These are phyloP conservation scores for Catunica adiposa DNA, from an alignment of 2,329 filamentous ascomycete genomes.

Conservation along the genomic window DNA sequence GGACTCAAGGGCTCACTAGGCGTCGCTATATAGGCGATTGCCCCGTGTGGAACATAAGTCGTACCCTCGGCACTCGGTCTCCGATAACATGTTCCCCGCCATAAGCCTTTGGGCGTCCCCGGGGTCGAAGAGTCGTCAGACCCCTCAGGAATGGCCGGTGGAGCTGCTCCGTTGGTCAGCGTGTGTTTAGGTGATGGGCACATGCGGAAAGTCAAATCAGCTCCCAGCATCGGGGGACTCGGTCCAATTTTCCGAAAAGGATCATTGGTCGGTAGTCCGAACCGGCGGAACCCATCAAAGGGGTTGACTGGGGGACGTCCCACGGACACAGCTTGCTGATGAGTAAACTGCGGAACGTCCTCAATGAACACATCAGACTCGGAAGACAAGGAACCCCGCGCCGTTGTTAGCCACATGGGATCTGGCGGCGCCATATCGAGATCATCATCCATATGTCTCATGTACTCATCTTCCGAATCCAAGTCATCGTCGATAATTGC, in stretches of 20 bases:
- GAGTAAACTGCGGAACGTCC: constrained; percentile 17
- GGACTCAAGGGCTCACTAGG: constrained; percentile 10
- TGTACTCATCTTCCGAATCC: constrained; percentile 9
- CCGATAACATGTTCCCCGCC: constrained; percentile 54
- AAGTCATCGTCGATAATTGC: constrained; percentile 9
- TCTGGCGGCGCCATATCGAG: constrained; percentile 21
- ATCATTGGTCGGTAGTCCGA: constrained; percentile 4
- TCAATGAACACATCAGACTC: constrained; percentile 10
- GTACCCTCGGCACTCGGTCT: constrained; percentile 1
- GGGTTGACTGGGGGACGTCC: not conserved
- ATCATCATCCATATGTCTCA: constrained; percentile 17
- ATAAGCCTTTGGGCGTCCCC: constrained; percentile 38
- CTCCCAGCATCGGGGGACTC: constrained; percentile 77
- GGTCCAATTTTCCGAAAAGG: constrained; percentile 24
- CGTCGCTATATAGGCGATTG: constrained; percentile 11
- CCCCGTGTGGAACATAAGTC: constrained; percentile 9
- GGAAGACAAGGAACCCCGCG: constrained; percentile 4
- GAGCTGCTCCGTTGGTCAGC: not conserved
- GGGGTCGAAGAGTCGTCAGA: not conserved
- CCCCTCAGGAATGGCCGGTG: not conserved
- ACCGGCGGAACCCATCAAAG: constrained; percentile 7
- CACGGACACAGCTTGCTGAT: not conserved
- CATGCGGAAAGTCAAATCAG: constrained; percentile 61
- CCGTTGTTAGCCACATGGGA: constrained; percentile 21
- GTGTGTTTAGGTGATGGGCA: constrained; percentile 74